phyloP scores from a whole-genome alignment of 2,329 filamentous ascomycete species.

The Alternaria solani region DNA sequence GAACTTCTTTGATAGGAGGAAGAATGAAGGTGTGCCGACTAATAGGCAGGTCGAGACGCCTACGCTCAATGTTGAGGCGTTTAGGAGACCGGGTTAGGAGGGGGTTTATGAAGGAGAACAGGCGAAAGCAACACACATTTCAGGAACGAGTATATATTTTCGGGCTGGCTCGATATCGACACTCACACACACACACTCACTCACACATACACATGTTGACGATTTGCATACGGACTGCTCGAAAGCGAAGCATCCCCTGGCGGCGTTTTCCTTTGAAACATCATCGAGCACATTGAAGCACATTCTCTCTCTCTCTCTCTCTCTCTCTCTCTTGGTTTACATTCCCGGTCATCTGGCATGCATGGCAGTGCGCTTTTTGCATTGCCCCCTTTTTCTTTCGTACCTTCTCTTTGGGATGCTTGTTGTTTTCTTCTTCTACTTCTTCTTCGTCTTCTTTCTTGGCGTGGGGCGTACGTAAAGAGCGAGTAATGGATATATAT shows the following conservation, averaged over 20 bases:
- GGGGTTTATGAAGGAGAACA: not conserved
- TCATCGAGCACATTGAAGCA: constrained; percentile 1
- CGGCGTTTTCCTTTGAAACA: constrained; percentile 16
- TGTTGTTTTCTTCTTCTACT: not conserved
- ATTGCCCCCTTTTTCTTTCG: constrained; percentile 18
- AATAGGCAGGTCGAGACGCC: constrained; percentile 76
- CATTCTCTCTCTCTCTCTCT: constrained; percentile 5
- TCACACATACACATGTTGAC: constrained; percentile 11
- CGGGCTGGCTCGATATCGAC: constrained; percentile 34
- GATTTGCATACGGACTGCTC: constrained; percentile 28
- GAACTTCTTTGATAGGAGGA: constrained; percentile 79
- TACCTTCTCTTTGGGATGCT: not conserved
- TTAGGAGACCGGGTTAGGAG: constrained; percentile 57
- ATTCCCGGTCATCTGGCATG: constrained; percentile 22
- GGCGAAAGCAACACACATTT: not conserved
- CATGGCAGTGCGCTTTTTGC: constrained; percentile 40
- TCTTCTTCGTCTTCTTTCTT: not conserved
- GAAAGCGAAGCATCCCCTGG: constrained; percentile 6
- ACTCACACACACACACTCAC: constrained; percentile 6
- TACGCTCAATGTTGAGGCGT: constrained; percentile 69
- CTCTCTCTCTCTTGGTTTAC: constrained; percentile 17
- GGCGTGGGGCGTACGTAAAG: not conserved
- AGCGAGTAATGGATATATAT: constrained; percentile 2
- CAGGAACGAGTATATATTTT: constrained; percentile 13
- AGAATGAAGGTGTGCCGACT: constrained; percentile 73